Percentiles rank a stretch among this genome's conserved stretches.
Conservation (phyloP, 2,329 filamentous ascomycete genomes). For the Tolypocladium amazonense region DNA sequence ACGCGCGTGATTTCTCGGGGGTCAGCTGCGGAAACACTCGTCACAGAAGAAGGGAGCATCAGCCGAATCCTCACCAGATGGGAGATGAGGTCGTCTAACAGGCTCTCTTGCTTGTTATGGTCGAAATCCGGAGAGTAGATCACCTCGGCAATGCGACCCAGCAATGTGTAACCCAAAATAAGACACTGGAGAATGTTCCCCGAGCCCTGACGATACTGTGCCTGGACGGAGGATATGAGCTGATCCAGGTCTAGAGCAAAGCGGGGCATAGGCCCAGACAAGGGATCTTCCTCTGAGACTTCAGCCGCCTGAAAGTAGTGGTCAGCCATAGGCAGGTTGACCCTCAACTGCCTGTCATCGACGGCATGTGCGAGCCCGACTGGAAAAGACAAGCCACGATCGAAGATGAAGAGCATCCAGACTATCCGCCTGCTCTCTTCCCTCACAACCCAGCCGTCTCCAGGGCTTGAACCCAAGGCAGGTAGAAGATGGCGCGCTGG, state of each 20-base stretch:
- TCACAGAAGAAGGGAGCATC: slow-evolving; percentile 11
- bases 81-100: slow-evolving; percentile 6
- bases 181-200: slow-evolving; percentile 10
- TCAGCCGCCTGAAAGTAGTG: slow-evolving; percentile 6
- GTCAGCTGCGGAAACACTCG: slow-evolving; percentile 9
- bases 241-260: slow-evolving; percentile 7
- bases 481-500: neutral
- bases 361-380: slow-evolving; percentile 12
- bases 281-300: neutral
- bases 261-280: neutral
- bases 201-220: slow-evolving; percentile 1
- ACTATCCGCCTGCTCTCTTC: slow-evolving; percentile 11
- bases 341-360: slow-evolving; percentile 11
- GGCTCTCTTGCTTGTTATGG: slow-evolving; percentile 1
- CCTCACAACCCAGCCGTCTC: slow-evolving; percentile 6
- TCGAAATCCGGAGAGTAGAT: slow-evolving; percentile 7
- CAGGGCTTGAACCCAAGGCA: slow-evolving; percentile 3
- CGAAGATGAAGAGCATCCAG: slow-evolving; percentile 13
- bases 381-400: slow-evolving; percentile 13
- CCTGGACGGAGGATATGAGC: slow-evolving; percentile 8
- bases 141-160: slow-evolving; percentile 10
- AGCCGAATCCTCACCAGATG: slow-evolving; percentile 9
- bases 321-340: slow-evolving; percentile 13
- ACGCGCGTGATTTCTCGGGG: slow-evolving; percentile 7
- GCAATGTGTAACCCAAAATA: slow-evolving; percentile 9